phyloP scores from a whole-genome alignment of 2,329 filamentous ascomycete species.

The Bipolaris gigantea region DNA sequence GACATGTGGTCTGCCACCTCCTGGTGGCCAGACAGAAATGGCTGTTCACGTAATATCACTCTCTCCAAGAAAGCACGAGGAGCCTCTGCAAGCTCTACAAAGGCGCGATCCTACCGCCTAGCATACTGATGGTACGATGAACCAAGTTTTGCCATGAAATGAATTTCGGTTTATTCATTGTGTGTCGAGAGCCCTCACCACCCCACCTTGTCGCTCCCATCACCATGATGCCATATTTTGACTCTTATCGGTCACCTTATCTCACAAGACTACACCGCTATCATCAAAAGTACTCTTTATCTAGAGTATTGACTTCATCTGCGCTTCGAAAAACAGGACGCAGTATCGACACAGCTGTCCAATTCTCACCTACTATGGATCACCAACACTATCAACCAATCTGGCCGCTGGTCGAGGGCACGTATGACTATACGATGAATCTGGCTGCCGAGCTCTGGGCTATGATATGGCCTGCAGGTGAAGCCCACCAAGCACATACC shows the following conservation, averaged over 20 bases:
- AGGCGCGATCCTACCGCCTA: not conserved
- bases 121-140: not conserved
- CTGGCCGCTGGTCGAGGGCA: slow-evolving; percentile 23
- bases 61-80: not conserved
- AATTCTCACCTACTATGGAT: slow-evolving; percentile 12
- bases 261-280: not conserved
- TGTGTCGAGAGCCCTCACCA: not conserved
- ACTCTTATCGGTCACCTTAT: not conserved
- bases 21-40: not conserved
- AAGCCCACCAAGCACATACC: not conserved
- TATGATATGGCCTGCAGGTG: slow-evolving; percentile 15
- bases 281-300: not conserved
- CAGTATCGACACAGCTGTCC: not conserved
- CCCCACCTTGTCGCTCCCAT: not conserved
- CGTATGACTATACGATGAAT: slow-evolving; percentile 19
- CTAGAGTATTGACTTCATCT: not conserved
- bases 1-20: not conserved
- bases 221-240: not conserved
- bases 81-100: not conserved
- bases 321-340: not conserved
- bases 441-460: slow-evolving; percentile 17
- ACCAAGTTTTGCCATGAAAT: not conserved
- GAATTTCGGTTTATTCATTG: not conserved
- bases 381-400: slow-evolving; percentile 22
- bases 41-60: not conserved